Conservation (phyloP, 345 rosid genomes). For the Pelargonium nanum region DNA sequence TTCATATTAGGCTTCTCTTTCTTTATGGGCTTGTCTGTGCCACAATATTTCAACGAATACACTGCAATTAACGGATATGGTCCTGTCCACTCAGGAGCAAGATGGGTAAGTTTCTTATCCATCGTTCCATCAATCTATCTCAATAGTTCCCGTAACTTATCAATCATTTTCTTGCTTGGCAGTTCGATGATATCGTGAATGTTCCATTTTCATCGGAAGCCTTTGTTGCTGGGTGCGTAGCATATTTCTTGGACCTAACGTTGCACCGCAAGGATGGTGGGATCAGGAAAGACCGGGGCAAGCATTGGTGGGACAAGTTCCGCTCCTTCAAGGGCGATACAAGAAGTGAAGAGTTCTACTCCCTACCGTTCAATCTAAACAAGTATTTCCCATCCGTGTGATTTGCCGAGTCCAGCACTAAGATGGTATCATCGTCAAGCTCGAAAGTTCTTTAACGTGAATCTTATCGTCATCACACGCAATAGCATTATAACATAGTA, state of each 20-base stretch:
- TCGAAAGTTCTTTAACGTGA: conserved; percentile 8
- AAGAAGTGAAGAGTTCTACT: conserved; percentile 83
- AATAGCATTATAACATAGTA: conserved; percentile 4
- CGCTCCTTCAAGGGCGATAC: conserved; percentile 51
- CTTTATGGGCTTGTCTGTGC: conserved; percentile 81
- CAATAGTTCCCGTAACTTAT: not conserved
- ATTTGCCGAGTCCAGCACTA: conserved; percentile 4
- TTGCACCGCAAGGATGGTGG: conserved; percentile 37
- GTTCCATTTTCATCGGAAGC: conserved; percentile 90
- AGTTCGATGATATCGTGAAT: conserved; percentile 93
- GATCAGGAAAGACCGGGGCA: conserved; percentile 81
- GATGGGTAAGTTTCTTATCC: conserved; percentile 65
- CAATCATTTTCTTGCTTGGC: conserved; percentile 6
- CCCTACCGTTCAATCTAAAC: conserved; percentile 85
- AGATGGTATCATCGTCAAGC: not conserved
- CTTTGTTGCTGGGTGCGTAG: conserved; percentile 77
- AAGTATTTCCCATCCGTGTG: conserved; percentile 83
- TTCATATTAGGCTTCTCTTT: conserved; percentile 84
- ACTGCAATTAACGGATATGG: conserved; percentile 76
- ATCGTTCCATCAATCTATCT: not conserved
- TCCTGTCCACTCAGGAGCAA: conserved; percentile 67
- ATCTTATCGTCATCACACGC: conserved; percentile 7
- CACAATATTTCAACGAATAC: conserved; percentile 93
- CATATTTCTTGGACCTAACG: conserved; percentile 76
- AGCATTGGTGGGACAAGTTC: conserved; percentile 97